Evolutionary conservation across 306 rosid species (phyloP).

Genomic region (Phaseolus lunatus): DNA sequence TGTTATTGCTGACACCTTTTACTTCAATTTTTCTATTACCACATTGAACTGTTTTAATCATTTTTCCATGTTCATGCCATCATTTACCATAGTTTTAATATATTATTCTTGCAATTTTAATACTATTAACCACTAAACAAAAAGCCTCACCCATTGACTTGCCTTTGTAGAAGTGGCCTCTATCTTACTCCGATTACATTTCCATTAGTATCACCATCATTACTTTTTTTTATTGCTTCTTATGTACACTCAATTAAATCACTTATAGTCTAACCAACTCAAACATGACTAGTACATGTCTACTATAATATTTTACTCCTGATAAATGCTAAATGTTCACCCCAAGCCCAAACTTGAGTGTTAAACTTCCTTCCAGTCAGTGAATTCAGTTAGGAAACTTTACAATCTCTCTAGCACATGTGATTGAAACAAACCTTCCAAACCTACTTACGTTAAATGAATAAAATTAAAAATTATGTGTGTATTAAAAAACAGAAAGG

Average conservation of each 20-base stretch:
- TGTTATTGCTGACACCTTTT: not conserved
- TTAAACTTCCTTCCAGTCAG: conserved; percentile 10
- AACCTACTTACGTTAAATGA: not conserved
- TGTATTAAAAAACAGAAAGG: not conserved
- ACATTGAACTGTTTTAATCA: not conserved
- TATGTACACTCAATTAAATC: not conserved
- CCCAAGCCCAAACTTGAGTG: conserved; percentile 1
- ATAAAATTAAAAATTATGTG: too few relatives aligned
- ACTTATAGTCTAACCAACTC: not conserved
- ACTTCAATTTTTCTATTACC: not conserved
- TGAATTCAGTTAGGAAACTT: not conserved
- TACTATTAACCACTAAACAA: not conserved
- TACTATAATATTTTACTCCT: not conserved
- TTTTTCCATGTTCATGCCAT: conserved; percentile 24
- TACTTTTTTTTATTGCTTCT: not conserved
- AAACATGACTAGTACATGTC: not conserved
- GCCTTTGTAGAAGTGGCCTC: not conserved
- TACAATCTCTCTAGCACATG: not conserved
- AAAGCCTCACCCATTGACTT: not conserved
- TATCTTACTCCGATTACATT: not conserved
- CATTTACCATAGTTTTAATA: not conserved
- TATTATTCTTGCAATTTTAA: not conserved
- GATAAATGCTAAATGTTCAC: conserved; percentile 1
- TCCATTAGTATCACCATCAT: not conserved
- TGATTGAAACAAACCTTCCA: not conserved